Conservation (phyloP, 2,329 filamentous ascomycete genomes). For the Pestalotiopsis sp. region DNA sequence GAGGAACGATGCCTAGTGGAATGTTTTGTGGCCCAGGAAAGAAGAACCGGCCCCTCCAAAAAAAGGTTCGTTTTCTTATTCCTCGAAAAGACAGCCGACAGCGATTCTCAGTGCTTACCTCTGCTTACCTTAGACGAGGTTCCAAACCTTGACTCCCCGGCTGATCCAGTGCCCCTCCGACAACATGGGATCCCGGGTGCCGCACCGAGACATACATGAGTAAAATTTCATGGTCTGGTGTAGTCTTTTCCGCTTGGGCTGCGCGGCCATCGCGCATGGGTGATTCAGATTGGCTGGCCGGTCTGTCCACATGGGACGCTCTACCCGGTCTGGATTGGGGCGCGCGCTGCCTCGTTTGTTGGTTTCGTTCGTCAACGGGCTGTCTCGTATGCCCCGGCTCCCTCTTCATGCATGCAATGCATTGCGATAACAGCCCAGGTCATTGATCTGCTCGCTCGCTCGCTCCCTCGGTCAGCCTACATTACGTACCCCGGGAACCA, state of each 20-base stretch:
- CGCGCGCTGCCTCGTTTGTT: background rate
- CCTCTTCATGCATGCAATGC: background rate
- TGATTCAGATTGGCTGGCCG: background rate
- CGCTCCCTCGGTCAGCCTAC: background rate
- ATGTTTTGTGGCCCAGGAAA: background rate
- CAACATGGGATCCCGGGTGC: slow-evolving; percentile 1
- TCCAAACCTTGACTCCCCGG: background rate
- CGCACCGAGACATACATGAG: slow-evolving; percentile 4
- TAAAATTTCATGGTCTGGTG: background rate
- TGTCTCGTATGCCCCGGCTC: background rate
- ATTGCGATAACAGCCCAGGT: background rate
- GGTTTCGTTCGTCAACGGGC: background rate
- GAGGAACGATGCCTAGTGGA: slow-evolving; percentile 1
- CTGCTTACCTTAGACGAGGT: background rate
- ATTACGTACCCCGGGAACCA: background rate
- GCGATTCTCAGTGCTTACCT: background rate
- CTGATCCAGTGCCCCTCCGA: background rate
- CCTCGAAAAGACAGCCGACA: background rate
- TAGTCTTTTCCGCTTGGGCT: background rate
- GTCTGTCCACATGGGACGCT: background rate
- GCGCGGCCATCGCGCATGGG: background rate
- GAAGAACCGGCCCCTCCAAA: background rate
- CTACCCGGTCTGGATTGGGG: background rate
- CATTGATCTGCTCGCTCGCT: background rate
- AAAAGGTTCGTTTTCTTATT: background rate